Base-by-base conservation (phyloP, 192 early-diverging fungal species). In the Coemansia guatemalensis region DNA sequence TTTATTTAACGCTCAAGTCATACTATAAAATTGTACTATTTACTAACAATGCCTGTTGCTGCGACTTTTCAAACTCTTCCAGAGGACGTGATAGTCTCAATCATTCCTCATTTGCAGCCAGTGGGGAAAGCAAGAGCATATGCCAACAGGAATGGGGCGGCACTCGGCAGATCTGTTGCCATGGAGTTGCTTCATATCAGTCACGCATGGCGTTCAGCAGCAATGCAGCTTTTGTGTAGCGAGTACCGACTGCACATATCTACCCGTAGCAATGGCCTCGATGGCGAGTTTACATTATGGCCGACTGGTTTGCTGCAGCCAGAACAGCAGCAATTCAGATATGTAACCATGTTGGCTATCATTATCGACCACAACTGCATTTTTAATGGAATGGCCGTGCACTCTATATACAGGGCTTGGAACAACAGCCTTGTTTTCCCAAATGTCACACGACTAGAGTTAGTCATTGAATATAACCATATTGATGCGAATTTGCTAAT, bases 331-430 rank as follows among this genome's bases (percentile, higher is more conserved):
- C 26, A 17, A 29, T 52, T 60, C 9, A 7, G 5, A 22, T 18
- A 52, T 29, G 60, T 68, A 11, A 23, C 21, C 5, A 39, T 23
- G 21, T 35, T 68, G 11, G 48, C 9, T 0, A 48, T 69, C 9
- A 26, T 35, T 9, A n/a, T 63, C 7, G 60, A 69, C 48, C 63
- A 63, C 35, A 62, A 58, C 48, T 21, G 24, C 25, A 69, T 69
- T 5, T 69, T 69, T n/a, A 58, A 57, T 14, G 68, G 68, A 12
- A 50, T 56, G 26, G 68, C 35, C 22, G 58, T 60, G 18, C 58
- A 56, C 8, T 24, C 52, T 14, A 60, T 68, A 4, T 21, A 6
- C 21, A 8, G n/a, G 5, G 22, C 5, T 3, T 61, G 29, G 48
- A 35, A 17, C 49, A 29, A 20, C 48, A 27, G n/a, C 30, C 12